Conservation (phyloP, 2,329 filamentous ascomycete genomes). For the Apiospora koreana region DNA sequence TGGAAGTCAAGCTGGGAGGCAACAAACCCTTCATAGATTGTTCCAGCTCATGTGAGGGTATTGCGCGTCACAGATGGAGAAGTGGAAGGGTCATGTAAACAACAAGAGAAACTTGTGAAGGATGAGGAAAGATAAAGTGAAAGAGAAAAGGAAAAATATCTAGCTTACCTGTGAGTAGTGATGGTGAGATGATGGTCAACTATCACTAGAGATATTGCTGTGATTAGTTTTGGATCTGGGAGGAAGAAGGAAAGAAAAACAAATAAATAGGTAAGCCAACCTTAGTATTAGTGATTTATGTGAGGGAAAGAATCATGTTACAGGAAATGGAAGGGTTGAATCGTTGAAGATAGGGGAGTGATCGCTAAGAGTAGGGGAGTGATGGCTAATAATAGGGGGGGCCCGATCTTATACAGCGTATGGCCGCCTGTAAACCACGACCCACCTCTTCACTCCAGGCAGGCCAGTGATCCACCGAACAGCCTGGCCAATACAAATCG, state of each 20-base stretch:
- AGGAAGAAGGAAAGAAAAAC: background rate
- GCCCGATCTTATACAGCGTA: background rate
- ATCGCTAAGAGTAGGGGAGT: background rate
- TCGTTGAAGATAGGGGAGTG: background rate
- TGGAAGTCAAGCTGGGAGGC: background rate
- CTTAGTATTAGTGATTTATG: background rate
- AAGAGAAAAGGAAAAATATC: background rate
- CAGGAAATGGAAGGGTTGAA: background rate
- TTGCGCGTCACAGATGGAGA: background rate
- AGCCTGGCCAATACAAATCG: background rate
- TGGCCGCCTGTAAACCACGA: background rate
- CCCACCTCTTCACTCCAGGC: background rate
- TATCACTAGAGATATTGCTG: background rate
- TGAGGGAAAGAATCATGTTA: background rate
- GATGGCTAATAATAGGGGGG: background rate
- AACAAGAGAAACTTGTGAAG: background rate
- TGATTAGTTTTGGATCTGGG: background rate
- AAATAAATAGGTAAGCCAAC: background rate
- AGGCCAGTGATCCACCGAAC: background rate
- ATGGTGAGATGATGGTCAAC: background rate
- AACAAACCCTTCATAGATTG: no score
- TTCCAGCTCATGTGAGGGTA: no score
- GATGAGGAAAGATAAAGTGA: background rate
- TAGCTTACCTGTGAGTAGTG: background rate
- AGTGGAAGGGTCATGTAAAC: background rate